phyloP scores from a whole-genome alignment of 257 asterid species.

The Echium plantagineum region DNA sequence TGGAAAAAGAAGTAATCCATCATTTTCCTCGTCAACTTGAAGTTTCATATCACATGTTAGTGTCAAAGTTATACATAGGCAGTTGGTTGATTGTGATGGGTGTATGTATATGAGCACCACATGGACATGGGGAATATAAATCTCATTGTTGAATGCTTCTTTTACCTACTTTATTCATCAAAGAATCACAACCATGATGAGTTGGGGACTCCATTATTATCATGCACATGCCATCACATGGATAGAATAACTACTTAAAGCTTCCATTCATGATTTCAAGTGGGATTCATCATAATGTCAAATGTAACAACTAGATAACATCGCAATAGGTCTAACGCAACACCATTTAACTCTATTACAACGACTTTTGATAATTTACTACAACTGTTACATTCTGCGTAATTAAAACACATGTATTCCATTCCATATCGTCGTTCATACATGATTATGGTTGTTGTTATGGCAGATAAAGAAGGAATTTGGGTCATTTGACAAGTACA shows the following conservation, averaged over 20 bases:
- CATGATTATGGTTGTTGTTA: background rate
- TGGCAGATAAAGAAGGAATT: constrained; percentile 40
- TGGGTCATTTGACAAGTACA: constrained; percentile 49
- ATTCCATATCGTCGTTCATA: no score
- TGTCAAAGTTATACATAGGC: background rate
- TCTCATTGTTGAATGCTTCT: background rate
- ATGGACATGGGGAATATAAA: background rate
- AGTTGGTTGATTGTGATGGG: background rate
- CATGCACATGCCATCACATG: background rate
- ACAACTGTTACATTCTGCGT: no score
- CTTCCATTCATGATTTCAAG: background rate
- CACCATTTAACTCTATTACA: no score
- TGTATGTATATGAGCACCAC: background rate
- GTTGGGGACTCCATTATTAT: background rate
- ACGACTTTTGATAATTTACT: no score
- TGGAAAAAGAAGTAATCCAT: no score
- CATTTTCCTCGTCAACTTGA: background rate
- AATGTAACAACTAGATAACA: no score
- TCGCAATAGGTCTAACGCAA: no score
- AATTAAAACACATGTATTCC: no score
- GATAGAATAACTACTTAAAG: background rate
- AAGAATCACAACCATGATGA: background rate
- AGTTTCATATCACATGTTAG: no score
- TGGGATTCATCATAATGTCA: background rate
- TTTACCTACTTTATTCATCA: no score